phyloP scores from a whole-genome alignment of 768 basidiomycete genomes.

The Suillus weaverae region DNA sequence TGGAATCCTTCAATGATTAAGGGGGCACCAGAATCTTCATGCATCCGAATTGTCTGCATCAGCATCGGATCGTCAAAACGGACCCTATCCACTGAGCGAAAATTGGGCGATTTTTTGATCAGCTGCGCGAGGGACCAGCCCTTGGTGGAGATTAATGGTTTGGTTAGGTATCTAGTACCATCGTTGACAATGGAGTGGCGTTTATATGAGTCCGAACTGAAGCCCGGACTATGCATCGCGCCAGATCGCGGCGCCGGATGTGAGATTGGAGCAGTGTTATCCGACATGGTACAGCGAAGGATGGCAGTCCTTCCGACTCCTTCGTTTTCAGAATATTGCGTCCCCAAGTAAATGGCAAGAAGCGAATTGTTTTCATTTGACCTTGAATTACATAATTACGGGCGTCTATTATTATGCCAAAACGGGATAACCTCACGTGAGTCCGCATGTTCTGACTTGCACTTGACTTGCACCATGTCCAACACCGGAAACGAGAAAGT shows the following conservation, averaged over 20 bases:
- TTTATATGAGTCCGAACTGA: background rate
- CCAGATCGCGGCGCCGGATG: no score
- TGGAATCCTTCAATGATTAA: constrained; percentile 67
- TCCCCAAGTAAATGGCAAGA: background rate
- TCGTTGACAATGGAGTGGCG: constrained; percentile 4
- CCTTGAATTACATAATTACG: background rate
- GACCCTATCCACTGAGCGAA: constrained; percentile 42
- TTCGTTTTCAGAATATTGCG: background rate
- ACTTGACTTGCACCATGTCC: background rate
- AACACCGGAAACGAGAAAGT: constrained; percentile 9
- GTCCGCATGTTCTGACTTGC: background rate
- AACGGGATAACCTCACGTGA: background rate
- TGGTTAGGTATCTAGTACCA: constrained; percentile 11
- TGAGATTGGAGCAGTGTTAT: background rate
- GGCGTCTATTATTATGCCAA: background rate
- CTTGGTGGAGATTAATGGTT: constrained; percentile 36
- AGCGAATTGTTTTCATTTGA: background rate
- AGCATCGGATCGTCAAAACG: constrained; percentile 30
- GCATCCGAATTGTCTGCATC: constrained; percentile 37
- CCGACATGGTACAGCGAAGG: background rate
- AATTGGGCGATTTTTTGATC: constrained; percentile 39
- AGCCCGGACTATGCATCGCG: background rate
- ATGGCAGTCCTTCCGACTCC: background rate
- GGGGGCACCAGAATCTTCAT: constrained; percentile 56
- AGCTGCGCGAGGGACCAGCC: constrained; percentile 54